Evolutionary conservation across 164 flowering plant species (phyloP).

Genomic region (Berberis thunbergii): DNA sequence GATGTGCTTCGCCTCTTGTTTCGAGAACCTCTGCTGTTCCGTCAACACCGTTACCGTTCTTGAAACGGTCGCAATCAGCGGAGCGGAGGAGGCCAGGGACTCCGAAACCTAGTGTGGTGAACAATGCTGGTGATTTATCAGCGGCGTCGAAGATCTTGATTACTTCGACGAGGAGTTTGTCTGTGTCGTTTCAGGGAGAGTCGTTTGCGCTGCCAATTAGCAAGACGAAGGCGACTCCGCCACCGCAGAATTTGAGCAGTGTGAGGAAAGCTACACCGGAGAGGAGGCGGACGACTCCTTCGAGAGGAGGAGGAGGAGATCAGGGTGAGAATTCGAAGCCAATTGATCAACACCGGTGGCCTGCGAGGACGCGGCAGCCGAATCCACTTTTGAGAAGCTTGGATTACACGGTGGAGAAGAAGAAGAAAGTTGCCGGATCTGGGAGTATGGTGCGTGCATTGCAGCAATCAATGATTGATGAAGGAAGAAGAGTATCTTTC

Average conservation of each 20-base stretch:
- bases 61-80: constrained; percentile 61
- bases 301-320: constrained; percentile 35
- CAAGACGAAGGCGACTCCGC: constrained; percentile 45
- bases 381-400: constrained; percentile 52
- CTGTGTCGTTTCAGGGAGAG: constrained; percentile 96
- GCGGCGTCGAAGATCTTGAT: constrained; percentile 53
- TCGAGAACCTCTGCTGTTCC: constrained; percentile 7
- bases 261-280: constrained; percentile 60
- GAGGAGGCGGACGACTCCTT: constrained; percentile 45
- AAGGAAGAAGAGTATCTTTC: constrained; percentile 43
- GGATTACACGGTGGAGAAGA: constrained; percentile 37
- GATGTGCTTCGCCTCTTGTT: constrained; percentile 56
- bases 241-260: constrained; percentile 24
- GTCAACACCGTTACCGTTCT: constrained; percentile 14
- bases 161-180: constrained; percentile 75
- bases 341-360: constrained; percentile 74
- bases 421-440: constrained; percentile 38
- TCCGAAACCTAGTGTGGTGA: constrained; percentile 18
- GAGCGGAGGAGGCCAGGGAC: constrained; percentile 53
- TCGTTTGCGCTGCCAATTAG: constrained; percentile 81
- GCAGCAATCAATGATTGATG: constrained; percentile 45
- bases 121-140: constrained; percentile 37
- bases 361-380: constrained; percentile 38
- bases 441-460: constrained; percentile 25
- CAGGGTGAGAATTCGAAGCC: constrained; percentile 64